Evolutionary conservation across 139 green algal species (phyloP), one percentile per base, ranked within the genome.

Genomic region (Chlamydomonas incerta): DNA sequence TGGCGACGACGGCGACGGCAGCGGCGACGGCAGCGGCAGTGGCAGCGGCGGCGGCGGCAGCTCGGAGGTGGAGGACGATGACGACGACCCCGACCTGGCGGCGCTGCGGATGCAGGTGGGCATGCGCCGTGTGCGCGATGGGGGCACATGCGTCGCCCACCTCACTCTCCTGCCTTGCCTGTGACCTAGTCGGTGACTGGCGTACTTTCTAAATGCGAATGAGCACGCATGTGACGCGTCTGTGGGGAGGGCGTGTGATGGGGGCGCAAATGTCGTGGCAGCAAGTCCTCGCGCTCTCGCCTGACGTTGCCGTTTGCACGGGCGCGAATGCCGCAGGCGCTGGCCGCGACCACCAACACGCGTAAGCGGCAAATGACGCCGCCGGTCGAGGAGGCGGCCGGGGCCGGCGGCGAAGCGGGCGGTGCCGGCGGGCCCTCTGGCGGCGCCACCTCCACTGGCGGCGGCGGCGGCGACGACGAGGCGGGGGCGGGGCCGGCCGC

Each of bases 341-440:
- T 83, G 20, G 37, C 37, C 9, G 63, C 63, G 29, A 52, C 29
- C 23, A 66, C 63, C 62, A 83, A 83, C 46, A 83, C 63, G 2
- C 77, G 77, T 41, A 83, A 83, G 77, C 77, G 77, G 37, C 77
- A 83, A n/a, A 83, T 83, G 77, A 83, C 77, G 41, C 77, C 77
- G 3, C 46, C 65, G 17, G 21, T 13, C 34, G 63, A 65, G 29
- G 77, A 65, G 5, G n/a, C 74, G 9, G 57, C 1, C 9, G 37
- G 23, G 11, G 37, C 23, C 17, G 60, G 15, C 2, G 67, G 11
- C 17, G 67, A 41, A 0, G 77, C 1, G 3, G 76, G 62, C n/a
- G 62, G 31, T 13, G 62, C 76, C 5, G 62, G 34, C 2, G 41
- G 11, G 1, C 3, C 41, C 10, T 46, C 24, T 2, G 70, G 26